Conservation (phyloP, 1,284 basidiomycete genomes). For the Puccinia coronata region DNA sequence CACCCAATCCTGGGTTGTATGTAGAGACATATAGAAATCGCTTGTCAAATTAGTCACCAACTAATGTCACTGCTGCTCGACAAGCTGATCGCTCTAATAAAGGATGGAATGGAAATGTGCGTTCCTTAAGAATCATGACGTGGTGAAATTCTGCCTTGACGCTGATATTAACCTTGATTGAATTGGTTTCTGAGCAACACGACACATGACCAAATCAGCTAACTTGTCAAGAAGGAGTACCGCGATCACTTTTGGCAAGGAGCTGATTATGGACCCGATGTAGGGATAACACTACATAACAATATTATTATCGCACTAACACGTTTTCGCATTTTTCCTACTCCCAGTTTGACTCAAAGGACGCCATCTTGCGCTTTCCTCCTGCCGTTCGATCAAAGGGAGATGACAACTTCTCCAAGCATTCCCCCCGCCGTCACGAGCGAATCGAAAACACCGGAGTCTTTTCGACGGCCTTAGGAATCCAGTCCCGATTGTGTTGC, state of each 20-base stretch:
- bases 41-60: conserved; percentile 78
- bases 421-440: conserved; percentile 78
- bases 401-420: conserved; percentile 82
- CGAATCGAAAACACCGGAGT: conserved; percentile 88
- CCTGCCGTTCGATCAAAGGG: conserved; percentile 94
- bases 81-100: conserved; percentile 85
- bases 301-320: not conserved
- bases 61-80: conserved; percentile 82
- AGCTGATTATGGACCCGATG: conserved; percentile 65
- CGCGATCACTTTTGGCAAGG: conserved; percentile 66
- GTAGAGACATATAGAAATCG: conserved; percentile 55
- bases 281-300: not conserved
- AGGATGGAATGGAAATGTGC: conserved; percentile 72
- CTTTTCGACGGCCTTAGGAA: conserved; percentile 80
- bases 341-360: conserved; percentile 70
- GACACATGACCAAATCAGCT: conserved; percentile 79
- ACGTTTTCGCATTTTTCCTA: not conserved
- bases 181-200: not conserved
- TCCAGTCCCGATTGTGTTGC: conserved; percentile 91
- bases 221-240: conserved; percentile 80
- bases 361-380: conserved; percentile 88
- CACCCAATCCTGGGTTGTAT: not conserved
- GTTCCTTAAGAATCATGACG: not conserved
- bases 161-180: not conserved
- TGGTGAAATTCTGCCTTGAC: too few species aligned